Evolutionary conservation across 129 eudicot genomes (phyloP).

Genomic region (Flaveria ramosissima): DNA sequence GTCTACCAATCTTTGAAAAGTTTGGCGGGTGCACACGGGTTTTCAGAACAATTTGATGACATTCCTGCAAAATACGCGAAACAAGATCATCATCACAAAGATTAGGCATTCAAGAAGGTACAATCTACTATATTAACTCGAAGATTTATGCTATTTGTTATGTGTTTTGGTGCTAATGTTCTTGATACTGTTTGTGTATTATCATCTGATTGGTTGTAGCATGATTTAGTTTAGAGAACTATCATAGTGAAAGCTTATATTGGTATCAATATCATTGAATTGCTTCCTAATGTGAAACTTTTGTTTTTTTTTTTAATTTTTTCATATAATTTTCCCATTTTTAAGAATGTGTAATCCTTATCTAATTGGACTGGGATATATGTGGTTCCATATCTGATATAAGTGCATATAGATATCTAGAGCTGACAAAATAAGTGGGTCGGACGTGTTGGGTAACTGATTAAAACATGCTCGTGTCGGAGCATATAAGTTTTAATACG

Average conservation of each 20-base stretch:
- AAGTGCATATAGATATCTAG: background rate
- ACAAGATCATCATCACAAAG: conserved; percentile 53
- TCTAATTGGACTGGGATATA: conserved; percentile 2
- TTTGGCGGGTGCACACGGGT: conserved; percentile 48
- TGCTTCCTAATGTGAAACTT: conserved; percentile 18
- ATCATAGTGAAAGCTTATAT: conserved; percentile 30
- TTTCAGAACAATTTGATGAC: conserved; percentile 56
- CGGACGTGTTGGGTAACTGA: background rate
- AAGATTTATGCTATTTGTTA: conserved; percentile 23
- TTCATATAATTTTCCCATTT: background rate
- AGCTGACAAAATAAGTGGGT: conserved; percentile 15
- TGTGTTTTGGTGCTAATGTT: conserved; percentile 27
- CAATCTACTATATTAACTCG: conserved; percentile 12
- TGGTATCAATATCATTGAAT: conserved; percentile 24
- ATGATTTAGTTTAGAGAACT: conserved; percentile 28
- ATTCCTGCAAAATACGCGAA: conserved; percentile 50
- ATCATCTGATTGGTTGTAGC: conserved; percentile 31
- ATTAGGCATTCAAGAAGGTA: conserved; percentile 37
- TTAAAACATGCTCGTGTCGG: background rate
- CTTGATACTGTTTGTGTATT: conserved; percentile 21
- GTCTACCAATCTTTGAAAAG: conserved; percentile 57
- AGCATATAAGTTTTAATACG: background rate
- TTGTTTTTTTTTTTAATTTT: background rate
- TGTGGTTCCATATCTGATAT: conserved; percentile 8
- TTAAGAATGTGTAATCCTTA: background rate